A percentile compares a stretch with the other conserved stretches of the same genome.
Evolutionary conservation across 495 filamentous ascomycete genomes (phyloP).

Genomic region (Aspergillus conjunctus): DNA sequence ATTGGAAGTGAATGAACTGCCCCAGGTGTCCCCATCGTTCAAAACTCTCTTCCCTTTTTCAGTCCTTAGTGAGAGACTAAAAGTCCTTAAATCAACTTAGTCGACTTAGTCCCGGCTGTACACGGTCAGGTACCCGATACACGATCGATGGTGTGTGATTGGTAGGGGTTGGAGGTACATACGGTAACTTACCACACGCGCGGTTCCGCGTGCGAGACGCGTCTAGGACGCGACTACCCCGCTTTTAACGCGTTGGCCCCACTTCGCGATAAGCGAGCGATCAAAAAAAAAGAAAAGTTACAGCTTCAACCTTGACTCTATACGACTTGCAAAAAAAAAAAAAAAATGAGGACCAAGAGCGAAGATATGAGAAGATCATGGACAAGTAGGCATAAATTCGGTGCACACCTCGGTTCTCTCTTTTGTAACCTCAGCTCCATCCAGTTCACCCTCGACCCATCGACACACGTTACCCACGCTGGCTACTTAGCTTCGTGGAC

Average conservation of each 20-base stretch:
- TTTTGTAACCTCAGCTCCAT: neutral
- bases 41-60: neutral
- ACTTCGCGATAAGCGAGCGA: conserved; percentile 17
- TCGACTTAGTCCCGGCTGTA: neutral
- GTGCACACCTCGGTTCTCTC: neutral
- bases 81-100: conserved; percentile 9
- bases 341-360: neutral
- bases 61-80: conserved; percentile 4
- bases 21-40: conserved; percentile 2
- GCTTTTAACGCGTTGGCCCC: conserved; percentile 23
- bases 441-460: too few relatives aligned
- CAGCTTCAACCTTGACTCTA: too few relatives aligned
- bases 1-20: neutral
- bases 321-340: neutral
- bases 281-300: neutral
- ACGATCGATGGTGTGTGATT: conserved; percentile 2
- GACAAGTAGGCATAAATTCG: too few relatives aligned
- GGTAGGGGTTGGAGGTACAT: conserved; percentile 4
- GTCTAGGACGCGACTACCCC: conserved; percentile 26
- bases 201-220: conserved; percentile 27
- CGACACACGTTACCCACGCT: neutral
- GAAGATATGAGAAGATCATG: too few relatives aligned
- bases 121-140: neutral
- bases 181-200: conserved; percentile 28
- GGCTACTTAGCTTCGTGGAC: neutral